A percentile compares a stretch with the other conserved stretches of the same genome.
Conservation (phyloP, 1,284 basidiomycete genomes). For the Coriolopsis trogii region DNA sequence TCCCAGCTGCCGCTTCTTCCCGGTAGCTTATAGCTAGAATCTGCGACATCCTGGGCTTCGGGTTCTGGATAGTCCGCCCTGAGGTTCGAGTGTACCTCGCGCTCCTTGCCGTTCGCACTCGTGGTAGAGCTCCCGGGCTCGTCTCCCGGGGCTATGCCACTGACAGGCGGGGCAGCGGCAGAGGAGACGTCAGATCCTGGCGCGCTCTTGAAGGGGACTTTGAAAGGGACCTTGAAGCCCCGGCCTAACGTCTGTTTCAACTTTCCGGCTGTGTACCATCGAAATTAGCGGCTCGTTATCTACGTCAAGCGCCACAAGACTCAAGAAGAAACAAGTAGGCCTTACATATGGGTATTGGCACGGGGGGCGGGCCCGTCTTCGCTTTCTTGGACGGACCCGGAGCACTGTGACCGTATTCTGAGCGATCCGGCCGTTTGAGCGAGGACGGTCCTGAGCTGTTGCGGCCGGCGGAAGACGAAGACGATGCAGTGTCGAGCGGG, state of each 20-base stretch:
- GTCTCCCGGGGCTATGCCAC: no score
- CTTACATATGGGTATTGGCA: constrained; percentile 33
- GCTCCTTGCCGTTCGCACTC: not conserved
- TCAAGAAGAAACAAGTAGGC: not conserved
- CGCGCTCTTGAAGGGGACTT: constrained; percentile 17
- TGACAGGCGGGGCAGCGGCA: not conserved
- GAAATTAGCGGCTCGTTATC: no score
- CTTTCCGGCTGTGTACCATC: no score
- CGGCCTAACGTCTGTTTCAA: no score
- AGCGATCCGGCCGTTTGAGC: constrained; percentile 4
- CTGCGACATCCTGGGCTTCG: not conserved
- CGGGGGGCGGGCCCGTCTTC: constrained; percentile 7
- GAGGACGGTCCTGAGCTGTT: no score
- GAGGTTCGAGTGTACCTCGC: not conserved
- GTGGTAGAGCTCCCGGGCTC: no score
- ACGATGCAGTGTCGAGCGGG: no score
- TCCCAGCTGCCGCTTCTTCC: no score
- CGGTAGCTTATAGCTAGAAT: no score
- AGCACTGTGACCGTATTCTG: not conserved
- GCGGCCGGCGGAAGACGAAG: no score
- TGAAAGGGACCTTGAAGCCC: constrained; percentile 43
- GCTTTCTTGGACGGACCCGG: constrained; percentile 15
- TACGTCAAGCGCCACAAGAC: not conserved
- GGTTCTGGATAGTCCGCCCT: no score
- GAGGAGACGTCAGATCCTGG: constrained; percentile 7